A percentile compares a stretch with the other conserved stretches of the same genome.
Conservation (phyloP, 2,329 filamentous ascomycete genomes). For the Talaromyces atroroseus region DNA sequence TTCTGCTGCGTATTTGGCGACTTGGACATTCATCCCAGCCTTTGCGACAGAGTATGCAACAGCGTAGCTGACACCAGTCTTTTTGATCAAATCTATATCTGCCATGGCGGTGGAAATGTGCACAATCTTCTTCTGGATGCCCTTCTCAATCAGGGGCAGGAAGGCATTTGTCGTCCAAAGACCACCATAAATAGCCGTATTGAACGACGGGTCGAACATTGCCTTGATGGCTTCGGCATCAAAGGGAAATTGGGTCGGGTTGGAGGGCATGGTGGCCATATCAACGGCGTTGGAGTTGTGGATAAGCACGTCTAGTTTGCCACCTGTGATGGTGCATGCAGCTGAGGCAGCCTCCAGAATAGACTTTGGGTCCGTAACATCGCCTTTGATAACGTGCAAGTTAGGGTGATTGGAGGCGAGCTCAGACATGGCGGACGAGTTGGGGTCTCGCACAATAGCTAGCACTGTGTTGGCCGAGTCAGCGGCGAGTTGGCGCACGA, state of each 20-base stretch:
- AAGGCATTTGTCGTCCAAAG: constrained; percentile 35
- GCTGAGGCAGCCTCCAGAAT: constrained; percentile 31
- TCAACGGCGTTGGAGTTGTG: constrained; percentile 35
- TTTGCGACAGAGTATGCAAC: constrained; percentile 37
- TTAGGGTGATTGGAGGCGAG: constrained; percentile 25
- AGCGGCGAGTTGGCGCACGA: constrained; percentile 26
- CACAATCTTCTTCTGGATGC: constrained; percentile 39
- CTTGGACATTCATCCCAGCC: constrained; percentile 36
- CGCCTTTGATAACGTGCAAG: constrained; percentile 32
- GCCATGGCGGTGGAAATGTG: constrained; percentile 35
- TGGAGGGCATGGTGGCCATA: constrained; percentile 13
- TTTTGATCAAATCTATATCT: constrained; percentile 22
- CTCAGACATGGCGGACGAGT: constrained; percentile 18
- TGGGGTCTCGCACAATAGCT: constrained; percentile 34
- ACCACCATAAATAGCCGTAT: constrained; percentile 27
- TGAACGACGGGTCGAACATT: constrained; percentile 21
- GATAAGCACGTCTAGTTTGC: constrained; percentile 39
- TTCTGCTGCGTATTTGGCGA: constrained; percentile 39
- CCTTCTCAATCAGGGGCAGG: constrained; percentile 37
- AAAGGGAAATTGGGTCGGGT: constrained; percentile 14
- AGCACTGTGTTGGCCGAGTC: constrained; percentile 33
- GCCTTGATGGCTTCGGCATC: background rate
- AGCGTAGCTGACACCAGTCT: constrained; percentile 18
- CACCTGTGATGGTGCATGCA: constrained; percentile 29
- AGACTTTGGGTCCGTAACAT: constrained; percentile 25